A percentile compares a stretch with the other conserved stretches of the same genome.
Conservation (phyloP, 768 basidiomycete species). For the Pleurotus ostreatus region DNA sequence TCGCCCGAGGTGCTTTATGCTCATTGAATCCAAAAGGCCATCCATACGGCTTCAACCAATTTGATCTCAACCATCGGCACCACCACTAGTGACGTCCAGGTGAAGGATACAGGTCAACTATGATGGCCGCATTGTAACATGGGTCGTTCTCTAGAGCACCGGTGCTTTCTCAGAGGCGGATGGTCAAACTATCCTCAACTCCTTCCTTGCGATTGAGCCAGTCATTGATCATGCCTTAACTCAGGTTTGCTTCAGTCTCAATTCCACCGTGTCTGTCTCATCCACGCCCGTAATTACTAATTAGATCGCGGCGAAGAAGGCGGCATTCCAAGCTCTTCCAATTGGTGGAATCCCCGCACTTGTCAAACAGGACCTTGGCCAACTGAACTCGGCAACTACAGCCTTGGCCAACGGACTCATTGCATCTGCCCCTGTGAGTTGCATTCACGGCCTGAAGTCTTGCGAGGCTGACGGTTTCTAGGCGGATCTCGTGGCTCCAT, state of each 20-base stretch:
- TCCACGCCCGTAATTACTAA: background rate
- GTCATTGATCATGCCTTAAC: conserved; percentile 16
- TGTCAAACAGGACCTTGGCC: conserved; percentile 21
- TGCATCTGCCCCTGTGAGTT: conserved; percentile 21
- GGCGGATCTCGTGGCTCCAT: conserved; percentile 17
- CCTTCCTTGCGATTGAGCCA: conserved; percentile 18
- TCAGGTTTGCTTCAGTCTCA: background rate
- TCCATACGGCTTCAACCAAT: conserved; percentile 19
- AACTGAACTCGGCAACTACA: conserved; percentile 19
- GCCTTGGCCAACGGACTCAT: conserved; percentile 23
- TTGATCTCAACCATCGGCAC: conserved; percentile 18
- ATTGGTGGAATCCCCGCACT: conserved; percentile 19
- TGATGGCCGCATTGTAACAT: background rate
- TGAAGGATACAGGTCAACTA: conserved; percentile 12
- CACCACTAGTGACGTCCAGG: conserved; percentile 23
- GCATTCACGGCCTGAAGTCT: background rate
- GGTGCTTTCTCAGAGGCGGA: conserved; percentile 17
- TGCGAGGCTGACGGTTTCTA: background rate
- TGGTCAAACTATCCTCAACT: conserved; percentile 14
- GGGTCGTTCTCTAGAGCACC: background rate
- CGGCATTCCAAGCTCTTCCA: conserved; percentile 18
- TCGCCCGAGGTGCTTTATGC: background rate
- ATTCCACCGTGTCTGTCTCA: background rate
- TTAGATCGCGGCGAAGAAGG: conserved; percentile 17
- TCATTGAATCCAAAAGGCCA: conserved; percentile 14